Evolutionary conservation across 352 stramenopile genomes (phyloP).

Genomic region (Plasmopara viticola): DNA sequence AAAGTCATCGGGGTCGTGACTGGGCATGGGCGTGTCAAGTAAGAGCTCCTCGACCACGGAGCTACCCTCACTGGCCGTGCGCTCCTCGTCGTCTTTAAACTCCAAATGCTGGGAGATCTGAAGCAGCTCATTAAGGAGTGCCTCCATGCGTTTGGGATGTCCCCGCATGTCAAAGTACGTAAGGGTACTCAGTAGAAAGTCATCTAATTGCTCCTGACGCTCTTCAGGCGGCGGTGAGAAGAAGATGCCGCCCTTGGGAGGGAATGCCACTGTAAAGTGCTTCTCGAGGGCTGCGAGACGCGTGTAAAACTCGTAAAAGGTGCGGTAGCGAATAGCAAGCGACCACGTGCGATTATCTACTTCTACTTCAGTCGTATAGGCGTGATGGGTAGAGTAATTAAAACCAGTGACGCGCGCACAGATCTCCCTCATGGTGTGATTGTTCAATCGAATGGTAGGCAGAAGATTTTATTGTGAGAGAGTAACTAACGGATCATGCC

Average conservation of each 20-base stretch:
- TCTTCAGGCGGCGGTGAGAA: constrained; percentile 48
- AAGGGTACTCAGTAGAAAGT: constrained; percentile 53
- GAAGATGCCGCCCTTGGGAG: constrained; percentile 56
- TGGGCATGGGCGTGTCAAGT: constrained; percentile 19
- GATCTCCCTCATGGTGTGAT: constrained; percentile 21
- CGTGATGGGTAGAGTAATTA: constrained; percentile 29
- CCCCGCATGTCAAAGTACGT: constrained; percentile 41
- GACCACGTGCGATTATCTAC: constrained; percentile 37
- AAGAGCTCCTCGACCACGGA: constrained; percentile 25
- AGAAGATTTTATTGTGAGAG: too few relatives aligned
- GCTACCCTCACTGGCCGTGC: constrained; percentile 31
- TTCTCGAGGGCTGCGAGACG: constrained; percentile 39
- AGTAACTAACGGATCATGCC: not conserved
- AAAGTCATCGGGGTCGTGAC: constrained; percentile 8
- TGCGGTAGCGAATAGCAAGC: constrained; percentile 56
- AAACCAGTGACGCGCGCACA: constrained; percentile 42
- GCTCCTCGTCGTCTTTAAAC: constrained; percentile 23
- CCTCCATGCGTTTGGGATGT: constrained; percentile 33
- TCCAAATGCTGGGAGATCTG: constrained; percentile 37
- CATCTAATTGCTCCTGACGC: constrained; percentile 52
- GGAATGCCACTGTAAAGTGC: constrained; percentile 54
- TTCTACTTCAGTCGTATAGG: constrained; percentile 46
- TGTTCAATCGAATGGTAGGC: not conserved
- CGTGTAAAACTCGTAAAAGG: constrained; percentile 53
- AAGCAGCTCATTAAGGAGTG: constrained; percentile 49